Evolutionary conservation across 2,329 filamentous ascomycete species (phyloP), one percentile per base, ranked within the genome.

Genomic region (Didymella arachidicola): DNA sequence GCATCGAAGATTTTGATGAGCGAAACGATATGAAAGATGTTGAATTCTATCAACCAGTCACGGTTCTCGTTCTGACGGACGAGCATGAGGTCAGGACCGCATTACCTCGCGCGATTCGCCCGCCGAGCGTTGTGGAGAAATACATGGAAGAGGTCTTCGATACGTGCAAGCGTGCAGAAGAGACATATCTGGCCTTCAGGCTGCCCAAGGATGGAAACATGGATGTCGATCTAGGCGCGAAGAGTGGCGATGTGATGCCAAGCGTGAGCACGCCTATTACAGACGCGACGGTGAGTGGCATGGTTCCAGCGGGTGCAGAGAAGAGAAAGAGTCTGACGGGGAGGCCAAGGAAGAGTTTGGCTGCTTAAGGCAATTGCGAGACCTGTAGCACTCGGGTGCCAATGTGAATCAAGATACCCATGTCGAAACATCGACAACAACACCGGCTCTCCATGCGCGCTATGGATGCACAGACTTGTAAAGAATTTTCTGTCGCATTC

Each of bases 21-120:
- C 74, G 82, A 84, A 55, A 85, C 84, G 72, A 76, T 42, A 67
- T 74, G 42, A 68, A 67, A 45, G 67, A 75, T 32, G 69, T 76
- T n/a, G 71, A 72, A 10, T 70, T 76, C 76, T 94, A 92, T 71
- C 89, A 93, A 65, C 90, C 91, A 2, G 83, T 93, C 84, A 89
- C 86, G 1, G 83, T 87, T 60, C 82, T 84, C 39, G 79, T 89
- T 41, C 79, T 82, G 36, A 82, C 83, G 47, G 75, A 79, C 26
- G 80, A 83, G 51, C 78, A 83, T 18, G 79, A 81, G 36, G 78
- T 84, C 14, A 78, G 87, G 14, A 82, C 85, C 54, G 82, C 84
- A 3, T 76, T 89, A 10, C 79, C 80, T 29, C 81, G 83, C 19
- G 84, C 85, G 53, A 83, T 88, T 19, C 85, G 83, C 7, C 73